Evolutionary conservation across 108 stramenopile species (phyloP).

Genomic region (Asterionellopsis glacialis): DNA sequence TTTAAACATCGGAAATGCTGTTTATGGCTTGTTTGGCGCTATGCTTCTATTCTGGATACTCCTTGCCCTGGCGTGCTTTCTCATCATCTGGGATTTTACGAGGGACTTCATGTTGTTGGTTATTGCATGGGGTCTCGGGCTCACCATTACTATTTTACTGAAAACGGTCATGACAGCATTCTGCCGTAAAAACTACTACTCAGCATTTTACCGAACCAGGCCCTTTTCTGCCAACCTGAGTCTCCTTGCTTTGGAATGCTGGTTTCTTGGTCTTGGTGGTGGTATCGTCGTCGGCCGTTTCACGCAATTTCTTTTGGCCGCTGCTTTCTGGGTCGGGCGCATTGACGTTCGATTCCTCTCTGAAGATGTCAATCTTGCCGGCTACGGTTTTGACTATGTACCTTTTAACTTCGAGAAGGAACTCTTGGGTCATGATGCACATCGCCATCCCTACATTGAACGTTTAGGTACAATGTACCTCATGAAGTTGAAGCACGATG

Average conservation of each 20-base stretch:
- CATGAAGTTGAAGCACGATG: constrained; percentile 46
- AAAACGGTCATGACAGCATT: constrained; percentile 26
- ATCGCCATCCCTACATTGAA: constrained; percentile 69
- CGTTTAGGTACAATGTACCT: constrained; percentile 52
- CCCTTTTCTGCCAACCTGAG: constrained; percentile 22
- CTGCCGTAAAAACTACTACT: constrained; percentile 23
- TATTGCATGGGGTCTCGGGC: constrained; percentile 10
- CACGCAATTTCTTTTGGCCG: constrained; percentile 25
- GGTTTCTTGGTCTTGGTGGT: constrained; percentile 39
- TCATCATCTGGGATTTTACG: constrained; percentile 28
- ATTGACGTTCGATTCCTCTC: constrained; percentile 18
- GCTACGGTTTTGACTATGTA: constrained; percentile 25
- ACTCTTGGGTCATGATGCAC: constrained; percentile 40
- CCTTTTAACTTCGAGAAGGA: constrained; percentile 14
- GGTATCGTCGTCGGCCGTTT: constrained; percentile 28
- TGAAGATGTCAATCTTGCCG: constrained; percentile 7
- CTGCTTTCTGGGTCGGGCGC: constrained; percentile 26
- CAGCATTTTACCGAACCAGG: constrained; percentile 22
- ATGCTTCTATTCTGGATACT: constrained; percentile 19
- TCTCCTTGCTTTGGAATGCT: constrained; percentile 25
- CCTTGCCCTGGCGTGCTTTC: constrained; percentile 20
- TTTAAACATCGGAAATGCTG: constrained; percentile 8
- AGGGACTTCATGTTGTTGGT: constrained; percentile 9
- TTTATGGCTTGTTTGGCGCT: constrained; percentile 25
- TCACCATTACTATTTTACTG: constrained; percentile 24